A percentile compares a stretch with the other conserved stretches of the same genome.
These are phyloP conservation scores for Epithemia pelagica DNA, from an alignment of 108 stramenopile genomes.

Conservation along the genomic window DNA sequence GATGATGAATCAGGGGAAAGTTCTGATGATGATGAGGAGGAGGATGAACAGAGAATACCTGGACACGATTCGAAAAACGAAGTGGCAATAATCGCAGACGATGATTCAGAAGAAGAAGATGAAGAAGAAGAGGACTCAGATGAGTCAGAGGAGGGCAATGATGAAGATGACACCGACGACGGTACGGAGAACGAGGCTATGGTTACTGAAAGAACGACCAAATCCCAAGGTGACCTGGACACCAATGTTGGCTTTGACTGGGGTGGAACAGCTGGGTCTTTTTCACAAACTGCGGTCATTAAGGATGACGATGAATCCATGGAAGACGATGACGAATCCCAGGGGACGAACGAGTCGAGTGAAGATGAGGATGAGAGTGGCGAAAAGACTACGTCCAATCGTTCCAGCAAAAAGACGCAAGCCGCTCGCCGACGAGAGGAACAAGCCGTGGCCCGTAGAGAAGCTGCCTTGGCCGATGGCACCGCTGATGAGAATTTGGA, in stretches of 20 bases:
- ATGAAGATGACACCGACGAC: conserved; percentile 33
- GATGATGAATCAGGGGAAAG: conserved; percentile 51
- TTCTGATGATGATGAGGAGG: conserved; percentile 24
- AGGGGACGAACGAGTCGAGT: conserved; percentile 1
- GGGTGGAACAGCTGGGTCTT: conserved; percentile 21
- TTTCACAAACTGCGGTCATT: conserved; percentile 2
- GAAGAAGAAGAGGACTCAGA: conserved; percentile 19
- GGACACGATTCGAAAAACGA: conserved; percentile 22
- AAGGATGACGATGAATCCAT: conserved; percentile 29
- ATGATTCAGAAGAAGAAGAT: conserved; percentile 25
- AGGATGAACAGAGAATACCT: conserved; percentile 52
- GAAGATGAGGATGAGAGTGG: conserved; percentile 48
- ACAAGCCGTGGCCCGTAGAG: conserved; percentile 64
- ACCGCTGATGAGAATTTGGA: conserved; percentile 86
- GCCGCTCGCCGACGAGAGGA: conserved; percentile 65
- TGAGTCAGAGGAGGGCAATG: conserved; percentile 6
- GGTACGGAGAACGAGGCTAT: conserved; percentile 30
- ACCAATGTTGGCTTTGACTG: conserved; percentile 84
- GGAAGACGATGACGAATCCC: conserved; percentile 24
- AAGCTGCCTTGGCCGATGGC: conserved; percentile 81
- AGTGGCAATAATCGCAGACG: conserved; percentile 20
- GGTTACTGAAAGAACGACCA: conserved; percentile 13
- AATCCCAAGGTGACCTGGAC: conserved; percentile 42
- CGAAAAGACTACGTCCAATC: conserved; percentile 38
- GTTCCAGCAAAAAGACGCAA: conserved; percentile 73